phyloP scores from a whole-genome alignment of 2,329 filamentous ascomycete species.

The Periglandula ipomoeae region DNA sequence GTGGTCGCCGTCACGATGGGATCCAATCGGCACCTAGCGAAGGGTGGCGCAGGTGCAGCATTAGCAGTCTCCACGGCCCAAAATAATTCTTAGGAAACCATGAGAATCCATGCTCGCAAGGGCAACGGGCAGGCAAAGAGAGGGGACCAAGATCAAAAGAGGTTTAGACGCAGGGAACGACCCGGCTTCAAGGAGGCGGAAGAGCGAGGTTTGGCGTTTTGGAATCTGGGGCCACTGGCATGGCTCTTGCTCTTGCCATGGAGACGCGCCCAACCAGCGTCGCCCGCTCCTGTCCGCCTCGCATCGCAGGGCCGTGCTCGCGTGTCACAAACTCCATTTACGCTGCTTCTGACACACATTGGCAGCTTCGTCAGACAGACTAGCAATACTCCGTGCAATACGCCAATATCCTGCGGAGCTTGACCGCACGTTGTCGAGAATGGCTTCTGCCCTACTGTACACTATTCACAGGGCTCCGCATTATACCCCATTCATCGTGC shows the following conservation, averaged over 20 bases:
- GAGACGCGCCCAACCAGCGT: not conserved
- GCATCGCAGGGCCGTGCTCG: not conserved
- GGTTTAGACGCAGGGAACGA: not conserved
- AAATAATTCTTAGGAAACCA: not conserved
- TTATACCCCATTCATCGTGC: not conserved
- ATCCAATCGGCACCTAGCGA: not conserved
- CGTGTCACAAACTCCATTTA: not conserved
- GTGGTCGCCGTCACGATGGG: not conserved
- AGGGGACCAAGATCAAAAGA: not conserved
- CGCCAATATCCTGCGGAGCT: not conserved
- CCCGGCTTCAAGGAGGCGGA: not conserved
- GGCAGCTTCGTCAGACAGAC: not conserved
- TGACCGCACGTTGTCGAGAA: not conserved
- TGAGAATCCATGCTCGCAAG: not conserved
- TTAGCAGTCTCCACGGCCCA: too few relatives aligned
- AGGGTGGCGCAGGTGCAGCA: not conserved
- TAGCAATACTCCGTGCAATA: not conserved
- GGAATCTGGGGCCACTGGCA: too few relatives aligned
- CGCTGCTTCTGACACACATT: not conserved
- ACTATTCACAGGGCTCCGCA: not conserved
- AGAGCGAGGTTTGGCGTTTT: not conserved
- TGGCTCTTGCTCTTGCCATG: too few relatives aligned
- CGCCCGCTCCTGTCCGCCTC: not conserved
- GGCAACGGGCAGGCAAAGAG: not conserved
- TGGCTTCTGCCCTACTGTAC: not conserved